Conservation (phyloP, 345 rosid genomes). For the Arabis hirsuta region DNA sequence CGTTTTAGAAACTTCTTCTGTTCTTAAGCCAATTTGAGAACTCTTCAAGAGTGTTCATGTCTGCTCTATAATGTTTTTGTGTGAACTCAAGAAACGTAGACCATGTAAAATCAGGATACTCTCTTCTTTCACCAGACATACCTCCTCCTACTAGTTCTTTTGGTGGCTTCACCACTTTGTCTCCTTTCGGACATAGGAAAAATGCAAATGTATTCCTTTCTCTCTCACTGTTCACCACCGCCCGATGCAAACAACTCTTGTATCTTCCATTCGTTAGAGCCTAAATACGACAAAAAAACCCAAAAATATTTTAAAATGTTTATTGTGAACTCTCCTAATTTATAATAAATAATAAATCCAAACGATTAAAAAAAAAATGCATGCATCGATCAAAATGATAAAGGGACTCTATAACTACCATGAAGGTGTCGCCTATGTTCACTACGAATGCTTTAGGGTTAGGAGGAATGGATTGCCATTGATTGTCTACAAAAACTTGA, state of each 20-base stretch:
- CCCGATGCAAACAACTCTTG: slow-evolving; percentile 72
- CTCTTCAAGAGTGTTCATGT: slow-evolving; percentile 40
- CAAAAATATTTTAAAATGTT: background rate
- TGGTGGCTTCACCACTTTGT: slow-evolving; percentile 74
- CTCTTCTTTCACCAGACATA: slow-evolving; percentile 39
- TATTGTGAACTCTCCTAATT: background rate
- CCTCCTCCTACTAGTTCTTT: slow-evolving; percentile 45
- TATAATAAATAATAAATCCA: too few relatives aligned
- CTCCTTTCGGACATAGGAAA: slow-evolving; percentile 63
- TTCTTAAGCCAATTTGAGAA: slow-evolving; percentile 44
- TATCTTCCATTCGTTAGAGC: slow-evolving; percentile 45
- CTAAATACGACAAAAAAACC: background rate
- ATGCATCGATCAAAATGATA: slow-evolving; percentile 1
- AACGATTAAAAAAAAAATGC: background rate
- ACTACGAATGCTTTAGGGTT: slow-evolving; percentile 64
- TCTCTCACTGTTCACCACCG: slow-evolving; percentile 60
- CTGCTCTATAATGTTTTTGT: slow-evolving; percentile 41
- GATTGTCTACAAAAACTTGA: slow-evolving; percentile 59
- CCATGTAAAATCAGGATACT: slow-evolving; percentile 86
- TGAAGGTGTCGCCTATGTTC: slow-evolving; percentile 82
- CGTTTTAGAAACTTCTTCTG: slow-evolving; percentile 29
- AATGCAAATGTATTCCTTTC: slow-evolving; percentile 64
- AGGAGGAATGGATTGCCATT: slow-evolving; percentile 71
- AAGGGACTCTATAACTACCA: slow-evolving; percentile 47
- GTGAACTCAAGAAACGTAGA: slow-evolving; percentile 68